Conservation (phyloP, 495 filamentous ascomycete species). For the Corynascus novoguineensis region DNA sequence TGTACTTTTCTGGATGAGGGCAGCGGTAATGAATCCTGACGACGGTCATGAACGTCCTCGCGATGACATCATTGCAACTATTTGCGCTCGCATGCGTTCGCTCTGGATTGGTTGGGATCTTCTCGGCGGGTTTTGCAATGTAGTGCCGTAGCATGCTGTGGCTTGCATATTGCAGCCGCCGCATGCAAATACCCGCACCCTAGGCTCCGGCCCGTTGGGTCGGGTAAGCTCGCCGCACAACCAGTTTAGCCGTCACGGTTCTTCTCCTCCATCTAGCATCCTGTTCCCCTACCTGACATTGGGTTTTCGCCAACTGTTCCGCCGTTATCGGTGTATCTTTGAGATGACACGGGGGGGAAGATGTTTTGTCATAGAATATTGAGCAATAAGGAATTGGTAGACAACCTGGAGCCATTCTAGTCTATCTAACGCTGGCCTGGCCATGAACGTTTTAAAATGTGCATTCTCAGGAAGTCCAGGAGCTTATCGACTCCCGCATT, state of each 20-base stretch:
- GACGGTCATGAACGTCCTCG: background rate
- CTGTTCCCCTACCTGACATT: too few relatives aligned
- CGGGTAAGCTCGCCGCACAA: background rate
- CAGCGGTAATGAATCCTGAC: background rate
- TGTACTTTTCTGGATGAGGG: background rate
- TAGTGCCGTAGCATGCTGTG: background rate
- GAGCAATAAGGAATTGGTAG: too few relatives aligned
- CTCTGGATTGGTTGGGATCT: background rate
- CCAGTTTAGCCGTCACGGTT: background rate
- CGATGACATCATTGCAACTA: slow-evolving; percentile 3
- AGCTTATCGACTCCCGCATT: too few relatives aligned
- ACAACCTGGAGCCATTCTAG: too few relatives aligned
- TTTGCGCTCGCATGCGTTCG: background rate
- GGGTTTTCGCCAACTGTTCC: too few relatives aligned
- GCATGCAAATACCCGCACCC: background rate
- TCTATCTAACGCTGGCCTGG: too few relatives aligned
- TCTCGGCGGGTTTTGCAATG: background rate
- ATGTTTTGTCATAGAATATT: too few relatives aligned
- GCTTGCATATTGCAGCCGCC: slow-evolving; percentile 5
- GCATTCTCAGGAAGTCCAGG: too few relatives aligned
- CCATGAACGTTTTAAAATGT: too few relatives aligned
- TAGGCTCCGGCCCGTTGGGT: background rate
- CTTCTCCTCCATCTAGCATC: background rate
- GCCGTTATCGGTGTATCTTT: too few relatives aligned
- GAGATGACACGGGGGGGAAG: too few relatives aligned